Base-by-base conservation (phyloP, 2,329 filamentous ascomycete genomes). In the Aspergillus calidoustus region DNA sequence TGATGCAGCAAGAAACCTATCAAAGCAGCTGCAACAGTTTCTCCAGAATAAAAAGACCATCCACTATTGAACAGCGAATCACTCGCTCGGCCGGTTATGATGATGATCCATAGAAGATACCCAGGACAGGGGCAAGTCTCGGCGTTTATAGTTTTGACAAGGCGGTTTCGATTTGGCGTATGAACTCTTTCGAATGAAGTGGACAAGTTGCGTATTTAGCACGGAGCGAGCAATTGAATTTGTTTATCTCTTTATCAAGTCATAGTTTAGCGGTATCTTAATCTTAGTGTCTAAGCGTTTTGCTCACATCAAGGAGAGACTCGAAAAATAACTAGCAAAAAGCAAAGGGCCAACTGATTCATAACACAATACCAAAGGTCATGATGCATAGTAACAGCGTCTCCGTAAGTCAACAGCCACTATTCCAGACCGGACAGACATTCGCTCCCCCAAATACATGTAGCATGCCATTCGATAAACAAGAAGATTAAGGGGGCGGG, bases 1-100 rank as follows among this genome's bases (percentile, higher is more conserved):
- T 44, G 64, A 70, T 50, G 61, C 69, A 52, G 70, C 74, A 30
- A 60, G 64, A 41, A 65, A 64, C 15, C 48, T 76, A 38, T 72
- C 72, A 50, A 62, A 63, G 19, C 68, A 68, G 28, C 55, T 76
- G 44, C 60, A 65, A 38, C 41, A 59, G 13, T 63, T 62, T 60
- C 54, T 69, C 51, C 72, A 71, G 46, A 57, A 53, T n/a, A 62
- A 58, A 46, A 61, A 52, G 46, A 57, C 13, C 23, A 19, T 11
- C 15, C 7, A 31, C 15, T 28, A 43, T 47, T 57, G 15, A 46
- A 15, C 22, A 30, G 13, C 25, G 34, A 41, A 5, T 13, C 34
- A 41, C 34, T 28, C 25, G 6, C 34, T 41, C 34, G 11, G 4
- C 15, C 15, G 34, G 34, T 41, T 41, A 41, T 41, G 34, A 41